Conservation (phyloP, 257 asterid genomes). For the Salvia miltiorrhiza region DNA sequence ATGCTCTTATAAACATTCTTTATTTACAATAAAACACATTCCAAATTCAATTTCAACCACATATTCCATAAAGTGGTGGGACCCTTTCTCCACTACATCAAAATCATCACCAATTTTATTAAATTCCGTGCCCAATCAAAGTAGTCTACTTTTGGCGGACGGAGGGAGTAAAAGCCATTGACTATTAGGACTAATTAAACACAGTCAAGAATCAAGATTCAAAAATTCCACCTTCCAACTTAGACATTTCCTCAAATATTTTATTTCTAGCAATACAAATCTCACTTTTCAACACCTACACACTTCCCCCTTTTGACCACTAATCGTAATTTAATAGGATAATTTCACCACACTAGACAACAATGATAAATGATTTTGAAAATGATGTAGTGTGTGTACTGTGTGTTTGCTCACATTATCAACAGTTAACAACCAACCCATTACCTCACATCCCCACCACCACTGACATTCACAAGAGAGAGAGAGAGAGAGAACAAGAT, state of each 20-base stretch:
- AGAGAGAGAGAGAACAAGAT: constrained; percentile 5
- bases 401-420: background rate
- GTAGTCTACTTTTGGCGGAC: too few species aligned
- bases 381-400: background rate
- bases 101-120: too few species aligned
- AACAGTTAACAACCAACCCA: constrained; percentile 19
- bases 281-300: constrained; percentile 22
- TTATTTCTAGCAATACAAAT: background rate
- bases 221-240: background rate
- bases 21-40: too few species aligned
- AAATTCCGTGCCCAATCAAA: too few species aligned
- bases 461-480: background rate
- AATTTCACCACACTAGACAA: background rate
- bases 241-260: constrained; percentile 11
- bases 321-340: too few species aligned
- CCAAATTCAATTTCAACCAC: too few species aligned
- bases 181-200: too few species aligned
- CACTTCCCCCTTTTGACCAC: constrained; percentile 5
- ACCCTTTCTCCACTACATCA: too few species aligned
- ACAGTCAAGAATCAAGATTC: too few species aligned
- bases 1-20: too few species aligned
- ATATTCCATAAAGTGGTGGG: too few species aligned
- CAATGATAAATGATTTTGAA: constrained; percentile 13
- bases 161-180: too few species aligned
- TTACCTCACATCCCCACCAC: constrained; percentile 20